Evolutionary conservation across 1,284 basidiomycete genomes (phyloP), one percentile per base, ranked within the genome.

Genomic region (Heterobasidion irregulare): DNA sequence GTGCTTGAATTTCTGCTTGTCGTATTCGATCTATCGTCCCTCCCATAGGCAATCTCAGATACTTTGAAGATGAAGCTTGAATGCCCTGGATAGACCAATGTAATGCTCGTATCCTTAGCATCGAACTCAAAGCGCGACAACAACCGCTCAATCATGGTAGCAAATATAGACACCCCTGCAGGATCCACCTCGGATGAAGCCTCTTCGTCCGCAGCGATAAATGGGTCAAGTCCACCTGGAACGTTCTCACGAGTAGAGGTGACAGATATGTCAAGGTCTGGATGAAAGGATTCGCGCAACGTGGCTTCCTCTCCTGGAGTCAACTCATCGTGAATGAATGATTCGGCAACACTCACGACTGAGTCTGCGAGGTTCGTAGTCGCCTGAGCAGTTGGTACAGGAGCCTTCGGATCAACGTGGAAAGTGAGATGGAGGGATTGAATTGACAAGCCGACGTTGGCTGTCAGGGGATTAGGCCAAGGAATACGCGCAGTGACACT

Each of bases 311-410:
- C 91, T 58, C 75, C 74, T 8, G 80, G 74, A 45, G 83, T 78
- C 47, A 95, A 73, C 64, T 94, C 90, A 59, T 91, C 80, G 56
- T 93, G 87, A 34, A 95, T 74, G 68, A 96, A 95, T 9, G 85
- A 84, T 63, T 91, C 89, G 1, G 93, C 89, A 7, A 90, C 82
- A 33, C 86, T 89, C 26, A 79, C 81, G 18, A 94, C 86, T 18
- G 91, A 92, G 48, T 86, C 81, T 7, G 89, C 74, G 8, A 95
- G 75, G 61, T 86, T 79, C 32, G 63, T 62, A 8, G 61, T 50
- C n/a, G 61, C 54, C 47, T 59, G 46, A 46, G 59, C 55, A 7
- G 57, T 43, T 36, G 60, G 57, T 5, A 57, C 56, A 53, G 53
- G 49, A 53, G 55, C 56, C 57, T 56, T 65, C 26, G 78, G 69